Percentiles rank a stretch among this genome's conserved stretches.
Conservation (phyloP, 495 filamentous ascomycete species). For the Penicillium lividum region DNA sequence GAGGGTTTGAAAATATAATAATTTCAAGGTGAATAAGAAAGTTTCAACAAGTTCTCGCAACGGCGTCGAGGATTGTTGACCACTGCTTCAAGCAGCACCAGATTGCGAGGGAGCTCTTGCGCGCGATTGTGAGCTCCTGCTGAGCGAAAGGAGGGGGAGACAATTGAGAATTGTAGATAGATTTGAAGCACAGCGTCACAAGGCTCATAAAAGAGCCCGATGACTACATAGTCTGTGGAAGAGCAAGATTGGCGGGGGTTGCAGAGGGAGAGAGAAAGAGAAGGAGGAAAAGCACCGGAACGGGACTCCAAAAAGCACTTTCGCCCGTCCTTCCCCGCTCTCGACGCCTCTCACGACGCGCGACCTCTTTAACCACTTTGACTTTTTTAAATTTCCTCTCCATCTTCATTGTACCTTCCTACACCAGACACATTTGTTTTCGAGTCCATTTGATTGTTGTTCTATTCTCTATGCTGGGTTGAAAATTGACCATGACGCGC, state of each 20-base stretch:
- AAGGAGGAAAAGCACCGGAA: slow-evolving; percentile 39
- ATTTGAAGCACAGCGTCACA: slow-evolving; percentile 31
- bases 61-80: slow-evolving; percentile 5
- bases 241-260: slow-evolving; percentile 35
- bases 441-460: neutral
- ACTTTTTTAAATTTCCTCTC: slow-evolving; percentile 5
- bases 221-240: slow-evolving; percentile 49
- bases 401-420: neutral
- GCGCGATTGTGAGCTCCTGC: slow-evolving; percentile 30
- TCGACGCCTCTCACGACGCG: slow-evolving; percentile 27
- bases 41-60: slow-evolving; percentile 5
- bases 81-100: slow-evolving; percentile 19
- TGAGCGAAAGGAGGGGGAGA: slow-evolving; percentile 20
- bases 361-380: slow-evolving; percentile 21
- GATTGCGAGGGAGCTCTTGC: slow-evolving; percentile 31
- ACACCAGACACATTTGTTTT: neutral
- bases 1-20: slow-evolving; percentile 12
- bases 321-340: slow-evolving; percentile 37
- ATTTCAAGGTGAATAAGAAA: slow-evolving; percentile 11
- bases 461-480: neutral
- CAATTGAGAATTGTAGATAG: slow-evolving; percentile 34
- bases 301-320: slow-evolving; percentile 37
- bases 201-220: slow-evolving; percentile 42
- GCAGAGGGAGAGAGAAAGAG: slow-evolving; percentile 33
- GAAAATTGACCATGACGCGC: slow-evolving; percentile 8